Percentiles rank a stretch among this genome's conserved stretches.
Evolutionary conservation across 768 basidiomycete genomes (phyloP).

Genomic region (Termitomyces sp.): DNA sequence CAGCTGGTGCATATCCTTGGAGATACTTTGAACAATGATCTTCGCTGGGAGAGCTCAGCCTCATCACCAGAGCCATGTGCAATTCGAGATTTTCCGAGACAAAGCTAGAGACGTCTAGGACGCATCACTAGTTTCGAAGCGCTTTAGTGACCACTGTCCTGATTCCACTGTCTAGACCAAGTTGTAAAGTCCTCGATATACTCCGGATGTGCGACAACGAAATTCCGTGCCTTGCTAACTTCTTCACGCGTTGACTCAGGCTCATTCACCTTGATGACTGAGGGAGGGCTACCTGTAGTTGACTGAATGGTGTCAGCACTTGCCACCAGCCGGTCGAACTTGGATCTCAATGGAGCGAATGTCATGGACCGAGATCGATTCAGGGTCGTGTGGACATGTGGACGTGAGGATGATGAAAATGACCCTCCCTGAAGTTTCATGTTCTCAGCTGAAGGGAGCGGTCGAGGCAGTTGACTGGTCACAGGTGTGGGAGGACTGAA

Average conservation of each 20-base stretch:
- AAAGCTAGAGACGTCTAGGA: not conserved
- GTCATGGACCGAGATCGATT: constrained; percentile 14
- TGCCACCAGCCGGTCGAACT: not conserved
- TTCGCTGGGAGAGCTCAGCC: not conserved
- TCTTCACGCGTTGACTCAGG: constrained; percentile 6
- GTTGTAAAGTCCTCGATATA: constrained; percentile 6
- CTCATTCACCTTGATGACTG: constrained; percentile 11
- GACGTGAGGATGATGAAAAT: constrained; percentile 2
- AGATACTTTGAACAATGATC: not conserved
- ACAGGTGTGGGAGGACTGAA: constrained; percentile 23
- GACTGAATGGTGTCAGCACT: not conserved
- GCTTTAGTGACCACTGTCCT: constrained; percentile 9
- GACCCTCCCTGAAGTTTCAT: constrained; percentile 10
- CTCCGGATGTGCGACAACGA: constrained; percentile 7
- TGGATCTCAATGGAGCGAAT: constrained; percentile 12
- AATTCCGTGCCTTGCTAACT: not conserved
- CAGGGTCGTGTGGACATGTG: constrained; percentile 15
- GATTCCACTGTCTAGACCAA: constrained; percentile 15
- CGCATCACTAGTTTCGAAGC: constrained; percentile 5
- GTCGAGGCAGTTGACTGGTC: not conserved
- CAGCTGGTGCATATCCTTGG: not conserved
- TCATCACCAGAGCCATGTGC: not conserved
- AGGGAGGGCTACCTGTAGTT: not conserved
- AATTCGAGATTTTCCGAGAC: not conserved
- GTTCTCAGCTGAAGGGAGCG: constrained; percentile 3